Conservation (phyloP, 768 basidiomycete genomes). For the Strobilomyces echinocephalus region DNA sequence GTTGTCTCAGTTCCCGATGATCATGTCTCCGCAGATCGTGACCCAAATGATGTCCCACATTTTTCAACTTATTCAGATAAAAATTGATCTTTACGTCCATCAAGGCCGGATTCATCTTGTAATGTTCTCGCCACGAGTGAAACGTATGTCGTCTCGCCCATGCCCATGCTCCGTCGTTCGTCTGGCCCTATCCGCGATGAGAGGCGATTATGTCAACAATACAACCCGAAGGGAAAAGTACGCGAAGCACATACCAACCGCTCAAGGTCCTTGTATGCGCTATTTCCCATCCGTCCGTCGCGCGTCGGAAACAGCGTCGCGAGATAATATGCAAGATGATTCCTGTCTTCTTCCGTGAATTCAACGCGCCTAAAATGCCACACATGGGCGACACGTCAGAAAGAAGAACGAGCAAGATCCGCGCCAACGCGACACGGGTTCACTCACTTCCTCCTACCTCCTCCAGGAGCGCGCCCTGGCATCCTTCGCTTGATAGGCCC, state of each 20-base stretch:
- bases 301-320: slow-evolving; percentile 41
- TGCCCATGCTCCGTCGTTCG: slow-evolving; percentile 35
- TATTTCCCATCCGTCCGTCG: slow-evolving; percentile 45
- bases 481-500: slow-evolving; percentile 8
- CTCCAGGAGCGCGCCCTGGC: slow-evolving; percentile 18
- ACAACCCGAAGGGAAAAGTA: neutral
- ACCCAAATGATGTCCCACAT: slow-evolving; percentile 18
- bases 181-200: slow-evolving; percentile 14
- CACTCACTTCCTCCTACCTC: slow-evolving; percentile 6
- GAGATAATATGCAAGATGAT: slow-evolving; percentile 42
- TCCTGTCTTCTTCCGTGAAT: slow-evolving; percentile 41
- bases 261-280: slow-evolving; percentile 41
- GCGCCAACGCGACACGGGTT: neutral
- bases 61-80: slow-evolving; percentile 20
- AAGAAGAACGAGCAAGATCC: neutral
- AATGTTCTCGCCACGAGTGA: slow-evolving; percentile 62
- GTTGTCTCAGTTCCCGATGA: neutral
- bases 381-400: neutral
- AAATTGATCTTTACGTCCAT: slow-evolving; percentile 41
- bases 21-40: slow-evolving; percentile 22
- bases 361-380: slow-evolving; percentile 15
- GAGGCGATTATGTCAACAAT: neutral
- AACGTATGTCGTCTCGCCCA: slow-evolving; percentile 45
- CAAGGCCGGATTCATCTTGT: slow-evolving; percentile 38
- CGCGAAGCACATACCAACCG: slow-evolving; percentile 40